A percentile compares a stretch with the other conserved stretches of the same genome.
phyloP scores from a whole-genome alignment of 768 basidiomycete genomes.

The Mycena maculata region DNA sequence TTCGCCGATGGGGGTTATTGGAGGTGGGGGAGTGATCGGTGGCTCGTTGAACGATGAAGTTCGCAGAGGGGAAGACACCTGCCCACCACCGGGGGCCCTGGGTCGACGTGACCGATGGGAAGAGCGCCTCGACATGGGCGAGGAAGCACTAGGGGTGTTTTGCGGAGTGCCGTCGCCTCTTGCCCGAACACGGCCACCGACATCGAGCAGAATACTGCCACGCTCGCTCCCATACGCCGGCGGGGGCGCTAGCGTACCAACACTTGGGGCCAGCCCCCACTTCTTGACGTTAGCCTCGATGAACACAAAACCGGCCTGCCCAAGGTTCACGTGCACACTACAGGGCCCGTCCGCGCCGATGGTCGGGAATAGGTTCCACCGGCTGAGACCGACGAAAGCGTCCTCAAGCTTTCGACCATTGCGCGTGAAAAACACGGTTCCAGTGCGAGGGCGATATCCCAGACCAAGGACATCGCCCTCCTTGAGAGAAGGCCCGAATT shows the following conservation, averaged over 20 bases:
- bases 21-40: conserved; percentile 66
- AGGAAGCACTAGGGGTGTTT: conserved; percentile 58
- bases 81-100: conserved; percentile 58
- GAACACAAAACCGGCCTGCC: conserved; percentile 98
- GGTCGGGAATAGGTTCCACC: conserved; percentile 96
- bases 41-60: conserved; percentile 57
- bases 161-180: conserved; percentile 53
- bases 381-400: conserved; percentile 89
- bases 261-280: conserved; percentile 98
- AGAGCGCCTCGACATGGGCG: conserved; percentile 53
- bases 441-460: conserved; percentile 95
- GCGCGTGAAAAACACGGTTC: conserved; percentile 98
- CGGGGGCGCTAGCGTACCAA: conserved; percentile 96
- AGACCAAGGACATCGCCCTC: conserved; percentile 97
- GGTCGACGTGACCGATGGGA: conserved; percentile 72
- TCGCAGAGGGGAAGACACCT: conserved; percentile 75
- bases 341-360: conserved; percentile 97
- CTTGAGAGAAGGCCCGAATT: conserved; percentile 86
- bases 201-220: conserved; percentile 94
- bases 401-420: conserved; percentile 98
- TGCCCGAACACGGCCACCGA: conserved; percentile 70
- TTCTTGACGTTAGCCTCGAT: conserved; percentile 99
- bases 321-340: conserved; percentile 96
- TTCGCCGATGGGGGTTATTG: conserved; percentile 85
- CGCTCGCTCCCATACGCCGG: conserved; percentile 98